Evolutionary conservation across 176 grass and related monocot genomes (phyloP), one percentile per base, ranked within the genome.

Genomic region (Paspalum notatum): DNA sequence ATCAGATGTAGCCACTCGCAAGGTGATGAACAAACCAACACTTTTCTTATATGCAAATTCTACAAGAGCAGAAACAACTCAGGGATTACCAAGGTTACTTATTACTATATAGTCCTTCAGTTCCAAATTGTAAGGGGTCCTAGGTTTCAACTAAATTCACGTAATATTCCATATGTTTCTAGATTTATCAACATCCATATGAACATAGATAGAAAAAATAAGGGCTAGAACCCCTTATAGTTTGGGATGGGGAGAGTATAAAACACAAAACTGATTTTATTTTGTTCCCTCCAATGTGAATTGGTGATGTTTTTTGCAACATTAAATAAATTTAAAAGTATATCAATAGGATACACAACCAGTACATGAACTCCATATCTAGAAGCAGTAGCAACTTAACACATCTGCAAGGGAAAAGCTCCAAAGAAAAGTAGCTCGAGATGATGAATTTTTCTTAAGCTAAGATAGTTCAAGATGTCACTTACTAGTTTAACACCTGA

Each of bases 401-500:
- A 48, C 7, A 24, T 59, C 12, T 59, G 24, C 11, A 64, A 74
- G 21, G 9, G 41, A 52, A 62, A 70, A 41, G 18, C 12, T 55
- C 25, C 32, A 57, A 47, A 5, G 1, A 75, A 17, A 51, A 62
- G 39, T 15, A 75, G 27, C 20, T 80, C 21, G 47, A 53, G 49
- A 42, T 50, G 42, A 57, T 37, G 20, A 80, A n/a, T 32, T 21
- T 67, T 78, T 66, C 24, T 16, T 70, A 24, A 64, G 46, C 1
- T 46, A 86, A 79, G 3, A 44, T 55, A 66, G 16, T 41, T 80
- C 7, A 11, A 52, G 17, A 81, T 26, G 20, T 50, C 62, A 32
- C 77, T 74, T 73, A 80, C 71, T 74, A 15, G 45, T 78, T 85
- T 77, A 83, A 50, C 48, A 43, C 65, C 53, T 72, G 38, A 85